Conservation (phyloP, 2,329 filamentous ascomycete genomes). For the Pseudogymnoascus sp. region DNA sequence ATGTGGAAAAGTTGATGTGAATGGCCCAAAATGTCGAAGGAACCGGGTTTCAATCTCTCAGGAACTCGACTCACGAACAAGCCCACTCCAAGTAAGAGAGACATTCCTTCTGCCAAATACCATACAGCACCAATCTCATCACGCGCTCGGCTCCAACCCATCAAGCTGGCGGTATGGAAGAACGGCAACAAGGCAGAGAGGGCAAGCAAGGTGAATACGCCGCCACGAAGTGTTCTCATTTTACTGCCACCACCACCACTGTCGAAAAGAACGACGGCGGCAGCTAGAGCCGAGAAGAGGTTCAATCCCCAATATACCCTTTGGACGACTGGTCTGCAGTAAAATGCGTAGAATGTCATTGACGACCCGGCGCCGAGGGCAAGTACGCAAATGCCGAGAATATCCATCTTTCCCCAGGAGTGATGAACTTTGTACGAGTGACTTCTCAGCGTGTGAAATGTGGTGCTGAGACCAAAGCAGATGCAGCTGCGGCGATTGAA, state of each 20-base stretch:
- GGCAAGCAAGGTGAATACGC: constrained; percentile 22
- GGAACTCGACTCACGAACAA: constrained; percentile 35
- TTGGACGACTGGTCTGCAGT: constrained; percentile 15
- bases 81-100: constrained; percentile 17
- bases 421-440: constrained; percentile 28
- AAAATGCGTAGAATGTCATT: constrained; percentile 26
- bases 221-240: constrained; percentile 23
- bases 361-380: too few relatives aligned
- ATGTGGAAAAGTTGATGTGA: constrained; percentile 43
- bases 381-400: constrained; percentile 23
- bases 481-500: neutral
- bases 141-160: constrained; percentile 22
- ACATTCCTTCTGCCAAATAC: constrained; percentile 21
- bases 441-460: constrained; percentile 27
- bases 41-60: constrained; percentile 35
- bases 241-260: constrained; percentile 24
- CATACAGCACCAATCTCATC: constrained; percentile 20
- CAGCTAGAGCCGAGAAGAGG: neutral
- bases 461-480: constrained; percentile 18
- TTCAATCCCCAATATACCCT: neutral
- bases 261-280: constrained; percentile 18
- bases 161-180: constrained; percentile 20
- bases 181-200: constrained; percentile 28
- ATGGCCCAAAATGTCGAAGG: constrained; percentile 38
- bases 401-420: constrained; percentile 27